Evolutionary conservation across 78 protist genomes (phyloP).

Genomic region (Mantamonas sphyraenae): DNA sequence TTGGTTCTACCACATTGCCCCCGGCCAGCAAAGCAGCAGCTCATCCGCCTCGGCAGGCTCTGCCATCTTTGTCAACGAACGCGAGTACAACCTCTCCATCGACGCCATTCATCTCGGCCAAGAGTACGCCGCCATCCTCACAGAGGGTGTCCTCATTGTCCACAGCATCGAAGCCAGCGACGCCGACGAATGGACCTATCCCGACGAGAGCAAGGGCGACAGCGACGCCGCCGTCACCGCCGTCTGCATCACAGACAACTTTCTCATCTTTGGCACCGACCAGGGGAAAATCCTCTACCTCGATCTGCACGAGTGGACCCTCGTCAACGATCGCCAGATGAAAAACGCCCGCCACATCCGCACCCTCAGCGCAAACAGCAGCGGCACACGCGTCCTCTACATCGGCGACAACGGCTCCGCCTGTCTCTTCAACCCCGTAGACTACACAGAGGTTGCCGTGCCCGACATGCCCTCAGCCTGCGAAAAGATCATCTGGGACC

Average conservation of each 20-base stretch:
- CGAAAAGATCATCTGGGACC: conserved; percentile 68
- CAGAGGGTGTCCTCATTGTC: conserved; percentile 26
- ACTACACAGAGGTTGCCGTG: conserved; percentile 11
- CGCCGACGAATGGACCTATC: background rate
- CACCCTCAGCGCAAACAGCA: conserved; percentile 11
- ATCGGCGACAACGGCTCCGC: conserved; percentile 4
- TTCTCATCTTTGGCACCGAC: conserved; percentile 34
- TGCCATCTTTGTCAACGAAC: background rate
- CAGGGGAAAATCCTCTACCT: conserved; percentile 25
- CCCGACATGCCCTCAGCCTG: background rate
- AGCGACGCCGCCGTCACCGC: conserved; percentile 10
- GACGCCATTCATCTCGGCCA: conserved; percentile 12
- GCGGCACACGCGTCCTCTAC: conserved; percentile 33
- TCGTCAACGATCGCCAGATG: conserved; percentile 17
- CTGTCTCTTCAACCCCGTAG: conserved; percentile 27
- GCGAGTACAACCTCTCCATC: conserved; percentile 23
- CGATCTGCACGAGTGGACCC: conserved; percentile 16
- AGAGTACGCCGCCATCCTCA: conserved; percentile 35
- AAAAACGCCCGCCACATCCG: too few relatives aligned
- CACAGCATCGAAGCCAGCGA: conserved; percentile 8
- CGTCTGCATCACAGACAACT: conserved; percentile 30
- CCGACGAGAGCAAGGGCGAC: too few relatives aligned
- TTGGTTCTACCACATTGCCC: conserved; percentile 26
- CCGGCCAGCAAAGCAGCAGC: background rate
- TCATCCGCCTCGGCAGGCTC: background rate